Percentiles rank a stretch among this genome's conserved stretches.
Conservation (phyloP, 345 rosid genomes). For the Turritis glabra region DNA sequence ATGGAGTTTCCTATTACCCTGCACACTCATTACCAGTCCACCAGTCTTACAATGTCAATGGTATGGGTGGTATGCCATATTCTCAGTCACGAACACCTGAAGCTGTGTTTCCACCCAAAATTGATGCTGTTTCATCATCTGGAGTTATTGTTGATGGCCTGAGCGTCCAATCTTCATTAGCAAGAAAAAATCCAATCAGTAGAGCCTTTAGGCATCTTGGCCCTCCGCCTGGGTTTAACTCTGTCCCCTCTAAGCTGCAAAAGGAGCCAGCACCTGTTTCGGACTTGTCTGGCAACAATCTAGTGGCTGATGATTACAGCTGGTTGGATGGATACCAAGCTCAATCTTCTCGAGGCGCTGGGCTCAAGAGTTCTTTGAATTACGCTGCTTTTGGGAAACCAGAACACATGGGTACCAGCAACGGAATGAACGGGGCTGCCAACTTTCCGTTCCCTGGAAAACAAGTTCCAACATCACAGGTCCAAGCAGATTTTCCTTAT, state of each 20-base stretch:
- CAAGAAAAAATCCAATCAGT: slow-evolving; percentile 71
- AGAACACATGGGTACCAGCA: slow-evolving; percentile 48
- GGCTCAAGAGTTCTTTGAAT: slow-evolving; percentile 48
- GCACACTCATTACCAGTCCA: slow-evolving; percentile 43
- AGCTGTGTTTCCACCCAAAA: slow-evolving; percentile 45
- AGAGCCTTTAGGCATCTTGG: slow-evolving; percentile 80
- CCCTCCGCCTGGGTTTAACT: slow-evolving; percentile 92
- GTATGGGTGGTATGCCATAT: slow-evolving; percentile 44
- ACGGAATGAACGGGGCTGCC: slow-evolving; percentile 54
- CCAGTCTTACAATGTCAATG: slow-evolving; percentile 46
- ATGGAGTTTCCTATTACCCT: slow-evolving; percentile 42
- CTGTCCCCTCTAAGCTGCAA: slow-evolving; percentile 61
- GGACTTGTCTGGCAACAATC: slow-evolving; percentile 39
- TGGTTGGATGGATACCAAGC: slow-evolving; percentile 98
- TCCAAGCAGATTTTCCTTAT: slow-evolving; percentile 50
- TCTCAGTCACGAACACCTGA: slow-evolving; percentile 51
- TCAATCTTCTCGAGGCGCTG: slow-evolving; percentile 48
- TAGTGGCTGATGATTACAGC: slow-evolving; percentile 78
- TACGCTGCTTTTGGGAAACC: slow-evolving; percentile 48
- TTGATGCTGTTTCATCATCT: slow-evolving; percentile 48
- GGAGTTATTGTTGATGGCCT: slow-evolving; percentile 51
- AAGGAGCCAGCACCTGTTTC: slow-evolving; percentile 50
- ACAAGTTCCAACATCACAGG: slow-evolving; percentile 56
- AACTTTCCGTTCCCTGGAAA: slow-evolving; percentile 91
- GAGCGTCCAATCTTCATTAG: slow-evolving; percentile 42